Evolutionary conservation across 257 asterid genomes (phyloP).

Genomic region (Primulina tabacum): DNA sequence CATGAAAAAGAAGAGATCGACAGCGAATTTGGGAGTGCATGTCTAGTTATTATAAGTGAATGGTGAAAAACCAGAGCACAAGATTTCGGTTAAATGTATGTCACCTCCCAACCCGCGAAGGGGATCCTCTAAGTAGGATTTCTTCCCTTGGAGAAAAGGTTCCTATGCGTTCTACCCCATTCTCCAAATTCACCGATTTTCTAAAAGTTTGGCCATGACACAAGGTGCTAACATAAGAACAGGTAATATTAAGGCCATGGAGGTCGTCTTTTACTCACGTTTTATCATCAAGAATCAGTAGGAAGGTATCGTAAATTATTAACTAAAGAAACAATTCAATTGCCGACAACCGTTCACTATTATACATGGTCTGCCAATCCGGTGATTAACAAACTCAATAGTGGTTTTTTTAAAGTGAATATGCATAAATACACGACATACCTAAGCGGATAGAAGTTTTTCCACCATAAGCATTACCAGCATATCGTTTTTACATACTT

Average conservation of each 20-base stretch:
- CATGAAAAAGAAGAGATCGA: background rate
- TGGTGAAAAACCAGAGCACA: background rate
- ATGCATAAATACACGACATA: too few species aligned
- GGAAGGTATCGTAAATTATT: background rate
- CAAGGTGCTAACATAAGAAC: background rate
- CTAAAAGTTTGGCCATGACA: background rate
- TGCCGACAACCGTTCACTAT: too few species aligned
- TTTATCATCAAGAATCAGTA: background rate
- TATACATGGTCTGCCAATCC: too few species aligned
- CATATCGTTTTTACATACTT: too few species aligned
- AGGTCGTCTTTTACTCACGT: background rate
- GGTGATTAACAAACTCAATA: too few species aligned
- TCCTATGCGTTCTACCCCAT: background rate
- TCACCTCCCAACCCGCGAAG: background rate
- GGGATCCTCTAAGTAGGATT: background rate
- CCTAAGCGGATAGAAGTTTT: too few species aligned
- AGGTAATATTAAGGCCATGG: background rate
- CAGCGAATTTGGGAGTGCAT: background rate
- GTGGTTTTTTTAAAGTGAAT: too few species aligned
- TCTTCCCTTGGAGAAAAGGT: background rate
- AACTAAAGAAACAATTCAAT: background rate
- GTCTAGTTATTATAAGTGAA: background rate
- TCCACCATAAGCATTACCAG: too few species aligned
- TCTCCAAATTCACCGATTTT: background rate
- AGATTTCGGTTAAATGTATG: background rate